Base-by-base conservation (phyloP, 2,329 filamentous ascomycete genomes). In the Clonostachys sp. region DNA sequence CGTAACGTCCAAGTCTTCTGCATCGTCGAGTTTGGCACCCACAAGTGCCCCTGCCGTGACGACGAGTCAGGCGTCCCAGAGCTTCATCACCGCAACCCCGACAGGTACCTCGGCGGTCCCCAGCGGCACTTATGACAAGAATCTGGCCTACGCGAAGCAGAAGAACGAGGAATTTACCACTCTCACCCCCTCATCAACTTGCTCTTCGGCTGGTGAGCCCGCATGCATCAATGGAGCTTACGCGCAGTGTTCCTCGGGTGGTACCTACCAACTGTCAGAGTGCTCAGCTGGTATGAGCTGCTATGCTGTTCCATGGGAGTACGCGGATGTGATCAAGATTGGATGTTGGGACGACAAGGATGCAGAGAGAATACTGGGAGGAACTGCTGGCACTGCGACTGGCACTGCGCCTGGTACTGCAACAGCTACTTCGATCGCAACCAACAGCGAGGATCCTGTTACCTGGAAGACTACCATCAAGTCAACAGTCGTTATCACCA, bases 251-350 rank as follows among this genome's bases (percentile, higher is more conserved):
- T 60, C 61, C 30, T 50, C 51, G 12, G 48, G 51, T 6, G 72
- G 72, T 16, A 57, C 54, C 1, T 83, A 76, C 54, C 55, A 61
- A 5, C 67, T 80, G 16, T 56, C 54, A 1, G 50, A 60, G 10
- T 72, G 72, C 39, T 64, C 61, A 1, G 44, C 52, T 2, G 63
- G 61, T 10, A 59, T 61, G 42, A 60, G 64, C 43, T 84, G 80
- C 60, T 75, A 72, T 44, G 80, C 77, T 3, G 59, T 83, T 51
- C 81, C 81, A 1, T 73, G 81, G 67, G 71, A 68, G 36, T 71
- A 61, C 12, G 68, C 67, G 1, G 55, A 56, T 1, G 79, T 77
- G 5, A 74, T 79, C 10, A 58, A 66, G 46, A 63, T 84, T 20
- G 70, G 67, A 4, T 84, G 80, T 51, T 63, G 65, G 30, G 62